Evolutionary conservation across 148 eudicot genomes (phyloP), one percentile per base, ranked within the genome.

Genomic region (Chenopodium formosanum): DNA sequence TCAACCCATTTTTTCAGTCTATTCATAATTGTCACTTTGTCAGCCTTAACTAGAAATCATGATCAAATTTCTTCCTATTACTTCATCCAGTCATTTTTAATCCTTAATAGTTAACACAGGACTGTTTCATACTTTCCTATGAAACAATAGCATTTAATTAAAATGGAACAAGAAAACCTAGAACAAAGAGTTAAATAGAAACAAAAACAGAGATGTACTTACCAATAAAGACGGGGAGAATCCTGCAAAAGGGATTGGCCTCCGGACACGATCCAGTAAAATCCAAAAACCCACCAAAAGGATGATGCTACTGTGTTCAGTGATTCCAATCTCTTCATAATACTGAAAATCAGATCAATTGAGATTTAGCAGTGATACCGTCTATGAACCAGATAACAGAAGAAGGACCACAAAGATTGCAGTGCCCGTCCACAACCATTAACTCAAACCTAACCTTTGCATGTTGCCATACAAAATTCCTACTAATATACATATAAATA

Each of bases 211-310:
- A 58, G 17, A 1, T 20, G 73, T 40, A 68, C 87, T 79, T 87
- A 91, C 94, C 94, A 89, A 84, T 91, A 90, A 70, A 89, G 89
- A 47, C 88, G 82, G 1, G 93, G 93, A 44, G 93, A 87, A 82
- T 89, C 90, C 82, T 87, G 90, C 79, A 86, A 80, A 88, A 91
- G 92, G 53, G 89, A 85, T 75, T 87, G 93, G 74, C 91, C 92
- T 70, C 92, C 93, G 7, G 83, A 74, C 47, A 89, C 87, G 74
- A 89, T 86, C 90, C 89, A 89, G 58, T 91, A 91, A 80, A 87
- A 88, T 68, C 97, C 92, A 68, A 89, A 82, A 47, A 88, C 91
- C 92, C 93, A 92, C 95, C 93, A 92, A 78, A 92, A 81, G 19
- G 91, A 90, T 67, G 91, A 88, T 34, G 88, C 81, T 74, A 91